Evolutionary conservation across 768 basidiomycete genomes (phyloP), one percentile per base, ranked within the genome.

Genomic region (Russula sp.): DNA sequence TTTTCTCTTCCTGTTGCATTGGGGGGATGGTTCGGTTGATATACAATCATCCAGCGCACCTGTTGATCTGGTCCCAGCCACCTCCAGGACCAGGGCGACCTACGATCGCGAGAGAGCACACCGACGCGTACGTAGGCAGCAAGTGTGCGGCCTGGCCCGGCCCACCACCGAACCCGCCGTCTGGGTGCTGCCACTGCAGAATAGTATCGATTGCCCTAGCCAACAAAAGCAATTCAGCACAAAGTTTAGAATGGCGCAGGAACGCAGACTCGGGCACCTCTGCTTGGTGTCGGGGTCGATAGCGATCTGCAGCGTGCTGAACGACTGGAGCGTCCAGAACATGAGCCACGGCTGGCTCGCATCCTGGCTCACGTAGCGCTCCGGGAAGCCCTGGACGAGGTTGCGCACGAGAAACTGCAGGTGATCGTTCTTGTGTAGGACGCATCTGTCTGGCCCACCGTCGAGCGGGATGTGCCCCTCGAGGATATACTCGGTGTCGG

Each of bases 331-430:
- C 0, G 86, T 87, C 95, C 97, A 98, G 75, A 91, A 98, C 63
- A 98, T 72, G 34, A 98, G 77, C 97, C 97, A 98, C 0, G 97
- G 90, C 69, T 96, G 88, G 68, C 91, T 94, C 0, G 96, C 95
- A 72, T 98, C 97, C 69, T 98, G 89, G 51, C 85, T 86, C 20
- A 78, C 80, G 72, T 92, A 98, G 59, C 86, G 79, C 11, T 79
- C 77, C 0, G 94, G 92, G 49, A 98, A 89, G 2, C 91, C 86
- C 70, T 93, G 89, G 8, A 86, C 70, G 57, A 93, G 79, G 65
- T 87, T 83, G 31, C 86, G 79, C 1, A 84, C 78, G 27, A 96
- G 82, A 70, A 84, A 96, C 64, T 88, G 83, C 67, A 94, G 76
- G 71, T 97, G 94, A 2, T 78, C 72, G 48, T 82, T 80, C 69